A percentile compares a stretch with the other conserved stretches of the same genome.
phyloP scores from a whole-genome alignment of 345 rosid genomes.

The Rhodamnia rubescens region DNA sequence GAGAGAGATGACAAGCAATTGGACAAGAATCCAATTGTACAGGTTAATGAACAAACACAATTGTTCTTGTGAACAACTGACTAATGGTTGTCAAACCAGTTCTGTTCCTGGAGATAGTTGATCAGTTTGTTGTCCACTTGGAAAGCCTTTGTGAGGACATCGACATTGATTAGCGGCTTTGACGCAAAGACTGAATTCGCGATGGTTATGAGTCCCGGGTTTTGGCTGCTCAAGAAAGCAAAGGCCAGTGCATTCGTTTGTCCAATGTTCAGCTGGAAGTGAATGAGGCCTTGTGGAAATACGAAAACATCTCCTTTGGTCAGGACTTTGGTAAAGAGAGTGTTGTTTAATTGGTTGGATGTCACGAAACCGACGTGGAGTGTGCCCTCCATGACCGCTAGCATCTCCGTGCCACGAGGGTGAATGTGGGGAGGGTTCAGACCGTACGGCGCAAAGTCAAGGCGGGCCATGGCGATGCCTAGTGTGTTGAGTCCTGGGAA shows the following conservation, averaged over 20 bases:
- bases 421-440: neutral
- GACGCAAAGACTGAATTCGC: neutral
- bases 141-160: neutral
- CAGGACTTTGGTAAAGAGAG: neutral
- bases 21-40: too few species aligned
- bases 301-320: neutral
- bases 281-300: neutral
- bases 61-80: neutral
- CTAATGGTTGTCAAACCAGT: neutral
- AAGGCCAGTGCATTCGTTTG: neutral
- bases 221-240: neutral
- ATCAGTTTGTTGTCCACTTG: neutral
- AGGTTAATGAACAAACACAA: neutral
- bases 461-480: neutral
- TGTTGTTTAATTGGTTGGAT: neutral
- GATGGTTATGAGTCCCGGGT: neutral
- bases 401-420: neutral
- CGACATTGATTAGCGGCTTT: neutral
- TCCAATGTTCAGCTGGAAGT: neutral
- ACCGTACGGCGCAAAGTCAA: neutral
- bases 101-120: neutral
- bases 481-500: neutral
- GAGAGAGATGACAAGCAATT: too few species aligned
- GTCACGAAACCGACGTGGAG: neutral
- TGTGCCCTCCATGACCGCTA: neutral